Percentiles rank a stretch among this genome's conserved stretches.
phyloP scores from a whole-genome alignment of 2,329 filamentous ascomycete species.

The Colletotrichum neosansevieriae region DNA sequence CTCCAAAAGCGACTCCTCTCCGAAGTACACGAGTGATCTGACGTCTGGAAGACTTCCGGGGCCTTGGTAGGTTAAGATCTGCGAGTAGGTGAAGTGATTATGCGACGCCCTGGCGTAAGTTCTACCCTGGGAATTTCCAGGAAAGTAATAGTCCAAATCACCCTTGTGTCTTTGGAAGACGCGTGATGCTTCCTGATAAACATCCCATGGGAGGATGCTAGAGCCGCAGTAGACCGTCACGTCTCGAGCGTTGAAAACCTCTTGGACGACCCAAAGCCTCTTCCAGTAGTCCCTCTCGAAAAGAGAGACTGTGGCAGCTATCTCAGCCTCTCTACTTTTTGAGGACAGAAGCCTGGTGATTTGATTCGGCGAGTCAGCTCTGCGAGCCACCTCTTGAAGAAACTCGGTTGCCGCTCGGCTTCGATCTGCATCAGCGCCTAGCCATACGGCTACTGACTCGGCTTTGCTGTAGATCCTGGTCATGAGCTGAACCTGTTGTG shows the following conservation, averaged over 20 bases:
- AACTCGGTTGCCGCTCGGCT: conserved; percentile 39
- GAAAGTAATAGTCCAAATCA: conserved; percentile 28
- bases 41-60: conserved; percentile 38
- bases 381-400: conserved; percentile 23
- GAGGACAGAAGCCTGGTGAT: conserved; percentile 39
- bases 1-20: conserved; percentile 39
- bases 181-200: conserved; percentile 40
- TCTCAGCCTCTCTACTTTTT: conserved; percentile 1
- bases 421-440: conserved; percentile 40
- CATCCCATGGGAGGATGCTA: conserved; percentile 40
- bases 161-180: conserved; percentile 39
- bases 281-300: conserved; percentile 53
- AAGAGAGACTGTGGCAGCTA: conserved; percentile 45
- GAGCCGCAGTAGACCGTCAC: conserved; percentile 46
- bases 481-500: conserved; percentile 33
- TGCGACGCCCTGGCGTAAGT: conserved; percentile 21
- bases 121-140: not conserved
- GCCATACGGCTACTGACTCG: conserved; percentile 41
- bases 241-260: conserved; percentile 44
- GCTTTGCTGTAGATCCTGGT: conserved; percentile 42
- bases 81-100: conserved; percentile 29
- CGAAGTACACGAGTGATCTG: not conserved
- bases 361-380: conserved; percentile 7
- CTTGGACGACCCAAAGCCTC: conserved; percentile 50
- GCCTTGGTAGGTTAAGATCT: conserved; percentile 38